phyloP scores from a whole-genome alignment of 305 asterid species.

The Fraxinus nigra region DNA sequence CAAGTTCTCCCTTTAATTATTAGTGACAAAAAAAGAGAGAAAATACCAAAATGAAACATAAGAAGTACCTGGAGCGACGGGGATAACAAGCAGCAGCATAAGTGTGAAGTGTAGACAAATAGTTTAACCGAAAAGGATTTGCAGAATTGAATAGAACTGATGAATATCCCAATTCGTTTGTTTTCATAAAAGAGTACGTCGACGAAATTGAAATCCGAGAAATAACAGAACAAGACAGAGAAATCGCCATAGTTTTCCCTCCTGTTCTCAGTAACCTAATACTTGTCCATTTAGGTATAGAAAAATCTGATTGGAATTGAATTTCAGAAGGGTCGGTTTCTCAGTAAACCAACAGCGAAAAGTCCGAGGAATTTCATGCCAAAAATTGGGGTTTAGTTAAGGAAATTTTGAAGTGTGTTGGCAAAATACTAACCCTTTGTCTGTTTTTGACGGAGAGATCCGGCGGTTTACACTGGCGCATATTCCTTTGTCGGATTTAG shows the following conservation, averaged over 20 bases:
- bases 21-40: not conserved
- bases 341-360: not conserved
- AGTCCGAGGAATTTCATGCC: not conserved
- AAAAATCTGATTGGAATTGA: slow-evolving; percentile 16
- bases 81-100: slow-evolving; percentile 27
- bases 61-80: slow-evolving; percentile 44
- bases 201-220: slow-evolving; percentile 37
- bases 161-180: slow-evolving; percentile 29
- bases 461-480: not conserved
- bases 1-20: not conserved
- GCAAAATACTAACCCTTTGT: not conserved
- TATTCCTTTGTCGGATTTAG: not conserved
- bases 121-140: slow-evolving; percentile 21
- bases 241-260: slow-evolving; percentile 42
- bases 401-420: not conserved
- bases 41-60: not conserved
- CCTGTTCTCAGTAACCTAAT: slow-evolving; percentile 3
- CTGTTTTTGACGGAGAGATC: not conserved
- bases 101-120: slow-evolving; percentile 13
- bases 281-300: slow-evolving; percentile 18
- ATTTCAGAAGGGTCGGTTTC: slow-evolving; percentile 9
- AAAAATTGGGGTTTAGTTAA: not conserved
- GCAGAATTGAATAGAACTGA: slow-evolving; percentile 35
- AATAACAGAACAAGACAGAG: slow-evolving; percentile 36
- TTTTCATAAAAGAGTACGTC: slow-evolving; percentile 26